A percentile compares a stretch with the other conserved stretches of the same genome.
These are phyloP conservation scores for Phytopythium aichiense DNA, from an alignment of 352 stramenopile species.

Conservation along the genomic window DNA sequence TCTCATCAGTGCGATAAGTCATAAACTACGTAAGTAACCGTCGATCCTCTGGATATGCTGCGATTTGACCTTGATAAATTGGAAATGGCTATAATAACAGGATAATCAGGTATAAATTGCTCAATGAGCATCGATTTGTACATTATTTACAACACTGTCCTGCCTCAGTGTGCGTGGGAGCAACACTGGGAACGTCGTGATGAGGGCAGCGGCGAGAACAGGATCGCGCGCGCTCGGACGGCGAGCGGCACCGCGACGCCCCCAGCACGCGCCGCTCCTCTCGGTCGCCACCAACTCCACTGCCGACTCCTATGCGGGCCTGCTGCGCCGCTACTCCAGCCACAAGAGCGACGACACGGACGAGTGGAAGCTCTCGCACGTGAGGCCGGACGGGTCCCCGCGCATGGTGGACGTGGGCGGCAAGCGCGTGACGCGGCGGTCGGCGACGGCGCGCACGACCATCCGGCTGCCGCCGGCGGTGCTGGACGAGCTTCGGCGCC, in stretches of 20 bases:
- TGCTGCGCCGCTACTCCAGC: constrained; percentile 3
- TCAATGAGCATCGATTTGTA: too few species aligned
- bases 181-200: neutral
- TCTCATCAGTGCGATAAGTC: too few species aligned
- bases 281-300: neutral
- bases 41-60: too few species aligned
- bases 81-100: too few species aligned
- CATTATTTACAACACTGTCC: neutral
- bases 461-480: constrained; percentile 85
- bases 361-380: constrained; percentile 47
- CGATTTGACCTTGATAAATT: too few species aligned
- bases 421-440: constrained; percentile 82
- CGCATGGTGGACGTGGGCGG: constrained; percentile 91
- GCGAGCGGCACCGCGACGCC: neutral
- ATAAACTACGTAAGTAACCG: too few species aligned
- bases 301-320: too few species aligned
- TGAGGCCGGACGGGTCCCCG: constrained; percentile 40
- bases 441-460: constrained; percentile 76
- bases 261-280: neutral
- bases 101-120: too few species aligned
- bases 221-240: neutral
- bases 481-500: constrained; percentile 58
- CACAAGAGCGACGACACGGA: neutral
- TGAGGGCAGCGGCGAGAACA: neutral
- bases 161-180: neutral